Percentiles rank a stretch among this genome's conserved stretches.
Evolutionary conservation across 345 rosid genomes (phyloP).

Genomic region (Eucalyptus microcorys): DNA sequence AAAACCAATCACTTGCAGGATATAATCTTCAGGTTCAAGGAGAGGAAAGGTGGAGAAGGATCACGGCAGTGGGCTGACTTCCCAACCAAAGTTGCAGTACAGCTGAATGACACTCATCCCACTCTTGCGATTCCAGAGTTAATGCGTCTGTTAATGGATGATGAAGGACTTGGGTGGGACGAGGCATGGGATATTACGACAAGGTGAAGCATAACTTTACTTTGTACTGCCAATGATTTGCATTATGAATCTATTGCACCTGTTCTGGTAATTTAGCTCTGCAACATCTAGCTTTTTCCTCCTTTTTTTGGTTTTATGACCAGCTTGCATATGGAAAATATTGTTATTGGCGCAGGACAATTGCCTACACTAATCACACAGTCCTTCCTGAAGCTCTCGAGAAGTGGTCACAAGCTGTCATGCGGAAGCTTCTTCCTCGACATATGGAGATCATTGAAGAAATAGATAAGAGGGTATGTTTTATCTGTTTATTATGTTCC

Average conservation of each 20-base stretch:
- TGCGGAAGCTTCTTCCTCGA: constrained; percentile 99
- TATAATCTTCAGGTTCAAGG: constrained; percentile 75
- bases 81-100: constrained; percentile 85
- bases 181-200: constrained; percentile 94
- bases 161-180: constrained; percentile 94
- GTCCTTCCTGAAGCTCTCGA: constrained; percentile 99
- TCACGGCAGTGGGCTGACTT: constrained; percentile 77
- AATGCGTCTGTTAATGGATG: constrained; percentile 86
- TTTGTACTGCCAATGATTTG: not conserved
- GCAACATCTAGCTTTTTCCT: not conserved
- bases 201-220: constrained; percentile 20
- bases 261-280: not conserved
- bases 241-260: not conserved
- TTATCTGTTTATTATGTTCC: not conserved
- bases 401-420: constrained; percentile 90
- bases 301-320: not conserved
- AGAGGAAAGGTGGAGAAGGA: constrained; percentile 43
- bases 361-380: constrained; percentile 96
- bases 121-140: constrained; percentile 97
- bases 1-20: constrained; percentile 41
- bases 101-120: constrained; percentile 96
- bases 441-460: constrained; percentile 98
- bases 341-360: constrained; percentile 42
- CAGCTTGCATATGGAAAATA: not conserved
- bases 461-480: constrained; percentile 73